Percentiles rank a stretch among this genome's conserved stretches.
phyloP scores from a whole-genome alignment of 805 yeast genomes.

The Tetrapisispora iriomotensis region DNA sequence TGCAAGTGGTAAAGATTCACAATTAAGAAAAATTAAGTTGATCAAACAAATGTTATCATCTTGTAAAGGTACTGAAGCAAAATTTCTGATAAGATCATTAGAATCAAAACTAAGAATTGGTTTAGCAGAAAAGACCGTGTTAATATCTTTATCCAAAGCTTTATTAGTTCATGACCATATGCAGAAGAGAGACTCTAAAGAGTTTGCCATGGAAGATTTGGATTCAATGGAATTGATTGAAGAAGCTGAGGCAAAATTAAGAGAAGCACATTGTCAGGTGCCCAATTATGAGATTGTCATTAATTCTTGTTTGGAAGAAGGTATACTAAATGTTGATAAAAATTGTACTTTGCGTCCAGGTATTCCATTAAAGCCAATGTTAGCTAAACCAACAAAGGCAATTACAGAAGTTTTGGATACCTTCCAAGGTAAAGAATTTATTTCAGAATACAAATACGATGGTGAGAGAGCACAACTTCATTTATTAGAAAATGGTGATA shows the following conservation, averaged over 20 bases:
- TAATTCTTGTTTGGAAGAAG: constrained; percentile 51
- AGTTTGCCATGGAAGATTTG: constrained; percentile 21
- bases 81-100: constrained; percentile 76
- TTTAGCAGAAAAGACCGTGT: constrained; percentile 85
- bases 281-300: constrained; percentile 85
- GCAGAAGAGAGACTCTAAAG: not conserved
- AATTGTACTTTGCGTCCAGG: constrained; percentile 79
- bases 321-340: constrained; percentile 54
- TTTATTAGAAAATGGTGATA: constrained; percentile 50
- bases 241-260: constrained; percentile 63
- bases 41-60: constrained; percentile 81
- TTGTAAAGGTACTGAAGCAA: constrained; percentile 80
- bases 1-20: constrained; percentile 73
- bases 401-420: constrained; percentile 86
- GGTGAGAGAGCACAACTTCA: constrained; percentile 98
- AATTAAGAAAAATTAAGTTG: constrained; percentile 60
- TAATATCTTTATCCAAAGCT: constrained; percentile 78
- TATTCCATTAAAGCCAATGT: constrained; percentile 92
- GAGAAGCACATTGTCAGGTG: constrained; percentile 79
- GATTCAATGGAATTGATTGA: constrained; percentile 38
- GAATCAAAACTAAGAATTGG: constrained; percentile 93
- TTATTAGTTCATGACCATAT: constrained; percentile 50
- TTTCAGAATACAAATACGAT: constrained; percentile 95
- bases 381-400: constrained; percentile 94
- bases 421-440: constrained; percentile 74